Evolutionary conservation across 2,329 filamentous ascomycete genomes (phyloP).

Genomic region (Venturia effusa): DNA sequence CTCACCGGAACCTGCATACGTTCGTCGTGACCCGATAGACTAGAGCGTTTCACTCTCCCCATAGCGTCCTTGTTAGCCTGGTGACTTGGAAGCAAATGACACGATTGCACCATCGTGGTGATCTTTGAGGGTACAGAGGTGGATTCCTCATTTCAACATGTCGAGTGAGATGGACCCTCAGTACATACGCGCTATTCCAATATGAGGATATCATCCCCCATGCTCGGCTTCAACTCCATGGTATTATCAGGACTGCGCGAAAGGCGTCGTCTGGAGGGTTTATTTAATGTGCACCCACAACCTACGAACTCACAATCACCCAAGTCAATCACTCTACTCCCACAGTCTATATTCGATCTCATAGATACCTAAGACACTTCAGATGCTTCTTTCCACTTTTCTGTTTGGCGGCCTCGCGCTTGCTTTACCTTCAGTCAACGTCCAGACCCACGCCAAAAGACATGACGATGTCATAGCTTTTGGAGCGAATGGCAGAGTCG

Average conservation of each 20-base stretch:
- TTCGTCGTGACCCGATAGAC: no score
- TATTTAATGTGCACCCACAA: background rate
- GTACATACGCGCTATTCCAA: background rate
- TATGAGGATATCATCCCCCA: background rate
- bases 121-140: background rate
- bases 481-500: background rate
- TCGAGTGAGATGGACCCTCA: background rate
- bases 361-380: background rate
- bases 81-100: background rate
- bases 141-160: background rate
- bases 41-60: background rate
- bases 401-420: background rate
- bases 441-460: background rate
- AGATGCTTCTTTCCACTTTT: background rate
- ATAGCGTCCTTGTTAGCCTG: background rate
- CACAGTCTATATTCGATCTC: background rate
- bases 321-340: background rate
- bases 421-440: background rate
- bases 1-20: background rate
- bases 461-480: background rate
- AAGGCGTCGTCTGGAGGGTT: background rate
- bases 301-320: background rate
- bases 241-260: background rate
- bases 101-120: background rate
- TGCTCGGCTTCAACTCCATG: background rate